These are phyloP conservation scores for Clonostachys rosea DNA, from an alignment of 2,329 filamentous ascomycete species.

Conservation along the genomic window DNA sequence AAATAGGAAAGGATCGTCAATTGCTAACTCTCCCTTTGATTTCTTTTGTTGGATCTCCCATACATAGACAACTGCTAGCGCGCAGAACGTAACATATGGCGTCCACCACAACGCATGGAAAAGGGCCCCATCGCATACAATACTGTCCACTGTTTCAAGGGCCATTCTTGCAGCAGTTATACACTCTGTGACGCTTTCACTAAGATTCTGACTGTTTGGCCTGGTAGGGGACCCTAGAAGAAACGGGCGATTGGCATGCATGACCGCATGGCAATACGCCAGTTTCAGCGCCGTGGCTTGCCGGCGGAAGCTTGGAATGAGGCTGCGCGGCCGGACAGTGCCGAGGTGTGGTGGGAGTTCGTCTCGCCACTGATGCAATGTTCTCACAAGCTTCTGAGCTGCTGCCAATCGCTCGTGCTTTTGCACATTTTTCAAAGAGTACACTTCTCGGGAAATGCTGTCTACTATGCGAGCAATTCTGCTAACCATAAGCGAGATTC, in stretches of 20 bases:
- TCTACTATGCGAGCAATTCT: constrained; percentile 29
- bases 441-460: constrained; percentile 25
- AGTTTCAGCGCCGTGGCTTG: constrained; percentile 47
- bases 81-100: constrained; percentile 48
- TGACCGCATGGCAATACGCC: constrained; percentile 46
- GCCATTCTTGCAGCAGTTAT: constrained; percentile 39
- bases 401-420: constrained; percentile 25
- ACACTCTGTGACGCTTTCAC: constrained; percentile 29
- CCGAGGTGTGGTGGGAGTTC: constrained; percentile 33
- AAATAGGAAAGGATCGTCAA: constrained; percentile 7
- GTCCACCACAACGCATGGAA: constrained; percentile 48
- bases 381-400: constrained; percentile 24
- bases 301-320: constrained; percentile 34
- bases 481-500: background rate
- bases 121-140: constrained; percentile 28
- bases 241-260: constrained; percentile 49
- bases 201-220: constrained; percentile 3
- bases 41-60: constrained; percentile 29
- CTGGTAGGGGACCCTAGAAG: constrained; percentile 26
- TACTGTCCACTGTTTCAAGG: constrained; percentile 34
- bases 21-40: background rate
- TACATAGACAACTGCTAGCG: constrained; percentile 47
- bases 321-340: constrained; percentile 30
- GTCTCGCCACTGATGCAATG: constrained; percentile 28
- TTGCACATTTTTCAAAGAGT: constrained; percentile 23